Evolutionary conservation across 257 asterid species (phyloP).

Genomic region (Solanum sejunctum): DNA sequence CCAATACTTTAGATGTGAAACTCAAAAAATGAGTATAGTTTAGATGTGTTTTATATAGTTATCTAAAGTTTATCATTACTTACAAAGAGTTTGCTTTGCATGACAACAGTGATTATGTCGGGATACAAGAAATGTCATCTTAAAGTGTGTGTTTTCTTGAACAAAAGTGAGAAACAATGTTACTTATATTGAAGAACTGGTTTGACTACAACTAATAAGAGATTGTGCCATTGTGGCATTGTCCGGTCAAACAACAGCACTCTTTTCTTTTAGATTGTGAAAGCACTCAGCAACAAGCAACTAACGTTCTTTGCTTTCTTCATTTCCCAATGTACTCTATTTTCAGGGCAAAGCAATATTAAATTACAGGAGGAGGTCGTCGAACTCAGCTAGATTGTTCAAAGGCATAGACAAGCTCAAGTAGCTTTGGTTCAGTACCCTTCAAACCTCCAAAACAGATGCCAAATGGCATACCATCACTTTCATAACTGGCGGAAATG

Average conservation of each 20-base stretch:
- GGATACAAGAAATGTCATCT: not conserved
- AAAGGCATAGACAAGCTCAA: constrained; percentile 49
- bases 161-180: not conserved
- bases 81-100: not conserved
- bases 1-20: too few relatives aligned
- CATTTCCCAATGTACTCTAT: not conserved
- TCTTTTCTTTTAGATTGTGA: not conserved
- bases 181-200: not conserved
- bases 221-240: not conserved
- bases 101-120: not conserved
- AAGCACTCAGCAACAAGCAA: not conserved
- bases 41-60: too few relatives aligned
- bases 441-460: constrained; percentile 49
- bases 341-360: not conserved
- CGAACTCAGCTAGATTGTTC: constrained; percentile 53
- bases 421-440: constrained; percentile 46
- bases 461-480: constrained; percentile 51
- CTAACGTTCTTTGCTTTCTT: not conserved
- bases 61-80: not conserved
- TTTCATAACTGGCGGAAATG: constrained; percentile 48
- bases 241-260: not conserved
- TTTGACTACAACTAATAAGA: not conserved
- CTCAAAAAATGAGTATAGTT: too few relatives aligned
- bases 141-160: not conserved
- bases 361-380: constrained; percentile 28